phyloP scores from a whole-genome alignment of 1,139 yeast genomes.

The Kurtzmaniella natalensis region DNA sequence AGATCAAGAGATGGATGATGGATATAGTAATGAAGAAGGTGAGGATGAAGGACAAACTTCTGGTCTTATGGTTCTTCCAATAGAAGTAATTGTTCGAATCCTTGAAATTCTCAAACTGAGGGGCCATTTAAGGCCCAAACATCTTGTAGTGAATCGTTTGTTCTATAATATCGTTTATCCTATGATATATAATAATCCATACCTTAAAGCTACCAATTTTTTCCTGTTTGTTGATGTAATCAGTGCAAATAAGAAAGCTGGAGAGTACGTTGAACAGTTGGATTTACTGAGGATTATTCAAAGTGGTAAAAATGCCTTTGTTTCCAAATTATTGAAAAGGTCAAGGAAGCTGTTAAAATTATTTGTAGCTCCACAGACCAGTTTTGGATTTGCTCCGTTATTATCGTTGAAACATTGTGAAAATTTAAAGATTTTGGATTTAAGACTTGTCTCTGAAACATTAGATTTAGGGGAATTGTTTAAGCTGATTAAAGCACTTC shows the following conservation, averaged over 20 bases:
- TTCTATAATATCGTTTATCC: slow-evolving; percentile 62
- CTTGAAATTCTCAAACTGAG: slow-evolving; percentile 34
- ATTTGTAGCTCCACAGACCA: slow-evolving; percentile 90
- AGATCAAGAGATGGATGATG: slow-evolving; percentile 13
- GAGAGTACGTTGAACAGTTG: slow-evolving; percentile 45
- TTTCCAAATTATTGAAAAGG: slow-evolving; percentile 74
- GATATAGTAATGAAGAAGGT: slow-evolving; percentile 13
- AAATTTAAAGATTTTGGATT: slow-evolving; percentile 60
- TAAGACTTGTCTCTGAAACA: slow-evolving; percentile 88
- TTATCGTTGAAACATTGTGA: slow-evolving; percentile 71
- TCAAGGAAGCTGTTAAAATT: slow-evolving; percentile 59
- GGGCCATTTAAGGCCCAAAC: slow-evolving; percentile 43
- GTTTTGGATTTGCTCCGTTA: slow-evolving; percentile 88
- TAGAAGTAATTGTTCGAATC: slow-evolving; percentile 56
- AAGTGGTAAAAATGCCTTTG: slow-evolving; percentile 88
- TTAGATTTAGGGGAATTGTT: slow-evolving; percentile 78
- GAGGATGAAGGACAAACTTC: slow-evolving; percentile 11
- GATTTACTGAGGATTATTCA: slow-evolving; percentile 80
- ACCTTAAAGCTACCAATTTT: slow-evolving; percentile 63
- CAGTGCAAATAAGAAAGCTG: slow-evolving; percentile 38
- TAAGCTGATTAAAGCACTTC: slow-evolving; percentile 61
- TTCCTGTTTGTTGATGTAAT: slow-evolving; percentile 68
- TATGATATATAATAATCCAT: slow-evolving; percentile 59
- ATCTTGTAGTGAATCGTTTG: slow-evolving; percentile 55
- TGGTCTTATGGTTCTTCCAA: slow-evolving; percentile 39